Evolutionary conservation across 352 stramenopile species (phyloP).

Genomic region (Discostella stelligera): DNA sequence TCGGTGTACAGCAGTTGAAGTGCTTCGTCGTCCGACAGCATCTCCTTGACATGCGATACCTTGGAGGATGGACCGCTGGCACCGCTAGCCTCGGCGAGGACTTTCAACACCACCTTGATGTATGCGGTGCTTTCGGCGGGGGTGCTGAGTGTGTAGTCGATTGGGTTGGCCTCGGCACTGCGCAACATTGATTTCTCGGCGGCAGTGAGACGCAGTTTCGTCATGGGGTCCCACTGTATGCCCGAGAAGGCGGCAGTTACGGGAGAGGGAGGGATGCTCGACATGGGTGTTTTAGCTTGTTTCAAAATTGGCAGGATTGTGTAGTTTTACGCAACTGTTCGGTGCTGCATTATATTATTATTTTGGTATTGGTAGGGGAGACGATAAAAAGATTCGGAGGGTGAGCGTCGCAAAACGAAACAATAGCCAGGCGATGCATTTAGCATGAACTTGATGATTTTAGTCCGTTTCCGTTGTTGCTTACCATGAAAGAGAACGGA

Average conservation of each 20-base stretch:
- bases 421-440: too few species aligned
- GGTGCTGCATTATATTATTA: neutral
- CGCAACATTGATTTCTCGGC: slow-evolving; percentile 57
- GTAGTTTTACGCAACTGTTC: neutral
- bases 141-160: slow-evolving; percentile 69
- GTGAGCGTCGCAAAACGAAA: neutral
- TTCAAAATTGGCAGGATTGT: neutral
- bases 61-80: slow-evolving; percentile 32
- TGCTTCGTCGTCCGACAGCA: slow-evolving; percentile 57
- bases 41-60: slow-evolving; percentile 52
- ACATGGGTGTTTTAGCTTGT: slow-evolving; percentile 21
- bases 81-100: slow-evolving; percentile 52
- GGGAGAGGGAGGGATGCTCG: slow-evolving; percentile 51
- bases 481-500: neutral
- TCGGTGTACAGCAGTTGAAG: slow-evolving; percentile 65
- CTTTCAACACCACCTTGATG: slow-evolving; percentile 61
- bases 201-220: slow-evolving; percentile 49
- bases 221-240: slow-evolving; percentile 57
- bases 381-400: neutral
- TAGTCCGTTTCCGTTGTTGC: too few species aligned
- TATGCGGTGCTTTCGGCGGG: slow-evolving; percentile 56
- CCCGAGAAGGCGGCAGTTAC: slow-evolving; percentile 54
- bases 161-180: slow-evolving; percentile 60
- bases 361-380: neutral
- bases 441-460: too few species aligned